A percentile compares a stretch with the other conserved stretches of the same genome.
phyloP scores from a whole-genome alignment of 1,284 basidiomycete genomes.

The Sanghuangporus sanghuang region DNA sequence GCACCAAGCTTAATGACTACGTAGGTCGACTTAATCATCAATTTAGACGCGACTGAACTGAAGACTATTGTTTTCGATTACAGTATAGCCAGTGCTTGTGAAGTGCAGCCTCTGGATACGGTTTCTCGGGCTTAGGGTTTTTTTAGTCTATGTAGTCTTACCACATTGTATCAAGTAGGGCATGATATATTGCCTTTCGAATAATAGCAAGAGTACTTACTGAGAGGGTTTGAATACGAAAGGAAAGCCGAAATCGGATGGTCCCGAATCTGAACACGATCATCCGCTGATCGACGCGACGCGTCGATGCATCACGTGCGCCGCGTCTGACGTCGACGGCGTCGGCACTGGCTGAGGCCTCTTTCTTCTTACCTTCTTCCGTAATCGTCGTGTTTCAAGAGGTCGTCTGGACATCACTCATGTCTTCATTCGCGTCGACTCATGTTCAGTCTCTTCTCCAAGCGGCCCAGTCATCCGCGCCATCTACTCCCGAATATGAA shows the following conservation, averaged over 20 bases:
- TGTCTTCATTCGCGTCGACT: constrained; percentile 15
- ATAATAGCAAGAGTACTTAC: too few relatives aligned
- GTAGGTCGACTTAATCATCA: constrained; percentile 2
- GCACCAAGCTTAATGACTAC: constrained; percentile 10
- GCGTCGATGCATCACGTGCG: neutral
- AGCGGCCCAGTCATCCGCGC: neutral
- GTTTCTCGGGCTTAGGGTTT: too few relatives aligned
- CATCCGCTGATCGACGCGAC: neutral
- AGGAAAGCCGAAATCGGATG: too few relatives aligned
- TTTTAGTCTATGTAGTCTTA: too few relatives aligned
- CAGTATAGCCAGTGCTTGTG: constrained; percentile 16
- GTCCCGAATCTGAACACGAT: too few relatives aligned
- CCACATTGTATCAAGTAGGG: too few relatives aligned
- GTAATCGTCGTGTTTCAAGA: neutral
- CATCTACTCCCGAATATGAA: neutral
- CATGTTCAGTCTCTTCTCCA: constrained; percentile 13
- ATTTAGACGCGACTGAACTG: neutral
- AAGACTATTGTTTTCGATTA: neutral
- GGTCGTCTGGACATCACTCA: neutral
- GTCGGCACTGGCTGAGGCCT: neutral
- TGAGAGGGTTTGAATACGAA: too few relatives aligned
- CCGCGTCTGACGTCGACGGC: neutral
- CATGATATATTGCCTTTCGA: too few relatives aligned
- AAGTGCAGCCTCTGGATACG: neutral
- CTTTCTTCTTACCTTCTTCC: neutral